Percentiles rank a stretch among this genome's conserved stretches.
Evolutionary conservation across 2,329 filamentous ascomycete genomes (phyloP).

Genomic region (Talaromyces marneffei): DNA sequence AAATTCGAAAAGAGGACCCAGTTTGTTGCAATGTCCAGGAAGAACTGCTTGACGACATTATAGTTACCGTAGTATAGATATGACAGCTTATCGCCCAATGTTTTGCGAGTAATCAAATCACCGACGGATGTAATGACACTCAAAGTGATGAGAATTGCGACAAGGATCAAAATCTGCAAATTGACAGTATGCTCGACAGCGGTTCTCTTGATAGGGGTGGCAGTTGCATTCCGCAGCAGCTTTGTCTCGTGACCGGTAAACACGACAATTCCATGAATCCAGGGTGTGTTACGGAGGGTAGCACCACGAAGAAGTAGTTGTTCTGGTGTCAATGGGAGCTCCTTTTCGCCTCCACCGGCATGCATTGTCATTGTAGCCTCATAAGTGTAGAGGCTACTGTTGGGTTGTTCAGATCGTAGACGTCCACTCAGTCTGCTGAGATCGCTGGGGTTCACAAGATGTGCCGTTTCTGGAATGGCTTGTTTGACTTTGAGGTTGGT

Average conservation of each 20-base stretch:
- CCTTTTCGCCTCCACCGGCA: constrained; percentile 84
- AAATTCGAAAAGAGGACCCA: constrained; percentile 97
- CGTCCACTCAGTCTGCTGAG: constrained; percentile 79
- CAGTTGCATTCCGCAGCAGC: constrained; percentile 96
- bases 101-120: constrained; percentile 72
- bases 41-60: constrained; percentile 71
- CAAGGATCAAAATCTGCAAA: constrained; percentile 82
- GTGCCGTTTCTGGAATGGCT: constrained; percentile 83
- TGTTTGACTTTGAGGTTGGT: constrained; percentile 99
- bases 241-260: constrained; percentile 98
- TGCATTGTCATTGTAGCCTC: constrained; percentile 93
- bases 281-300: constrained; percentile 90
- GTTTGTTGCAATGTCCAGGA: constrained; percentile 93
- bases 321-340: constrained; percentile 81
- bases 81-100: constrained; percentile 54
- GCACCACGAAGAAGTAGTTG: constrained; percentile 89
- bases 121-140: constrained; percentile 88
- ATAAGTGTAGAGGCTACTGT: constrained; percentile 97
- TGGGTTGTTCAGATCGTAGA: constrained; percentile 90
- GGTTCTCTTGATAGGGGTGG: constrained; percentile 94
- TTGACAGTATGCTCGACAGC: constrained; percentile 94
- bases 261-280: constrained; percentile 93
- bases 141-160: constrained; percentile 73
- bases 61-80: constrained; percentile 67
- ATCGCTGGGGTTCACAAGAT: constrained; percentile 79